These are phyloP conservation scores for Tubosaeta sp. DNA, from an alignment of 768 basidiomycete genomes.

Conservation along the genomic window DNA sequence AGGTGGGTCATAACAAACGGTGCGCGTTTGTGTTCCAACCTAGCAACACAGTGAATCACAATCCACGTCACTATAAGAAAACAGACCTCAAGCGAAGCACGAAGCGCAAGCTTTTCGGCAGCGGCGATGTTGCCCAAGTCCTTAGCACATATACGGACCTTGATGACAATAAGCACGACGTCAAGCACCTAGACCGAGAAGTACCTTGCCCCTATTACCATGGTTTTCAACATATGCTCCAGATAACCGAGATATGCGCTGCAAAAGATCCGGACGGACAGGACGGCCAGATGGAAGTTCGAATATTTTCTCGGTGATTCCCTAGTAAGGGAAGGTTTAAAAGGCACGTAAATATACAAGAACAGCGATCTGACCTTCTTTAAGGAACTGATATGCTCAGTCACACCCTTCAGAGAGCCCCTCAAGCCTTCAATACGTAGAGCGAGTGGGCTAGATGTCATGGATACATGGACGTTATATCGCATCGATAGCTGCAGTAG, in stretches of 20 bases:
- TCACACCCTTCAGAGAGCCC: conserved; percentile 45
- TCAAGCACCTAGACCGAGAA: not conserved
- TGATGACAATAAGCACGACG: not conserved
- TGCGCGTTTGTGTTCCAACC: conserved; percentile 11
- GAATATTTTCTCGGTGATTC: conserved; percentile 30
- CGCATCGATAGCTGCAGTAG: conserved; percentile 54
- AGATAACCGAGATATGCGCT: conserved; percentile 63
- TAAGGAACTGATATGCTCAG: conserved; percentile 43
- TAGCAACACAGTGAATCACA: conserved; percentile 3
- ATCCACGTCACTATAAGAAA: conserved; percentile 5
- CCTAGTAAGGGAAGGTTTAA: conserved; percentile 9
- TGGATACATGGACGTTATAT: conserved; percentile 59
- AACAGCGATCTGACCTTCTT: conserved; percentile 39
- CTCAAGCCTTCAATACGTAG: conserved; percentile 57
- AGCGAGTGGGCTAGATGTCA: conserved; percentile 51
- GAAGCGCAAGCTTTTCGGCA: conserved; percentile 52
- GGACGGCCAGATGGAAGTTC: conserved; percentile 42
- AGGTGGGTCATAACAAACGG: conserved; percentile 32
- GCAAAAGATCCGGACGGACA: conserved; percentile 47
- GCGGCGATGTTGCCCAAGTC: conserved; percentile 34
- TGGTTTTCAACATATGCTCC: conserved; percentile 59
- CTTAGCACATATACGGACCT: conserved; percentile 58
- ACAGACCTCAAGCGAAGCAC: conserved; percentile 49
- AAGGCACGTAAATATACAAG: not conserved
- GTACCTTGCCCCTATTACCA: conserved; percentile 41